phyloP scores from a whole-genome alignment of 2,329 filamentous ascomycete species.

The Penicillium sp. region DNA sequence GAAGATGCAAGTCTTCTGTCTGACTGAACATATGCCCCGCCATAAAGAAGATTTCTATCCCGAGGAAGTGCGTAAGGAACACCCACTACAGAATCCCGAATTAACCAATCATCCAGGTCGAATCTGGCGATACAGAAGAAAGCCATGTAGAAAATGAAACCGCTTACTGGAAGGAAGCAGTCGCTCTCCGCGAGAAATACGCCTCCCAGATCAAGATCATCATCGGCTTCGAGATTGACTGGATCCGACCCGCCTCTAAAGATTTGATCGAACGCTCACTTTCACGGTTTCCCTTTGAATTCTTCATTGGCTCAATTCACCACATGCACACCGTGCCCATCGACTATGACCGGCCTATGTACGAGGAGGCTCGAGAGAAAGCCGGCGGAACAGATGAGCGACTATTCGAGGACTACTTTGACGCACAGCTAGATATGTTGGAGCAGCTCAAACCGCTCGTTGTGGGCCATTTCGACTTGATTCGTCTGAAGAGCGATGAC shows the following conservation, averaged over 20 bases:
- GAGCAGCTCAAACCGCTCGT: constrained; percentile 68
- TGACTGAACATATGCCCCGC: constrained; percentile 96
- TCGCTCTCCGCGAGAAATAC: constrained; percentile 70
- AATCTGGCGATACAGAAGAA: constrained; percentile 35
- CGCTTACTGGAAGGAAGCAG: constrained; percentile 73
- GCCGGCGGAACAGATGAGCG: constrained; percentile 65
- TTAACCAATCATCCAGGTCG: constrained; percentile 24
- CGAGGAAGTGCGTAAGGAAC: constrained; percentile 64
- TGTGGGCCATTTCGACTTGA: constrained; percentile 92
- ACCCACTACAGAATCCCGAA: neutral
- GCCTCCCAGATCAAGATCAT: constrained; percentile 70
- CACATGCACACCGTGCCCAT: constrained; percentile 86
- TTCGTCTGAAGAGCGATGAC: constrained; percentile 73
- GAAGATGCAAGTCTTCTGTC: constrained; percentile 77
- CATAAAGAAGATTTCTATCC: constrained; percentile 80
- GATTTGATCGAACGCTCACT: constrained; percentile 60
- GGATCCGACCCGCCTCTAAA: constrained; percentile 71
- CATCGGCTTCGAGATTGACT: constrained; percentile 91
- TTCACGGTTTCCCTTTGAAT: constrained; percentile 67
- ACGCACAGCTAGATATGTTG: constrained; percentile 82
- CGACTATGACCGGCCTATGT: constrained; percentile 74
- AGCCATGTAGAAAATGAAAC: constrained; percentile 49
- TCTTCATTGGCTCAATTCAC: constrained; percentile 91
- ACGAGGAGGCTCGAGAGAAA: constrained; percentile 59
- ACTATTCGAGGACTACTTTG: constrained; percentile 84